phyloP scores from a whole-genome alignment of 305 asterid species.

The Fraxinus paxiana region DNA sequence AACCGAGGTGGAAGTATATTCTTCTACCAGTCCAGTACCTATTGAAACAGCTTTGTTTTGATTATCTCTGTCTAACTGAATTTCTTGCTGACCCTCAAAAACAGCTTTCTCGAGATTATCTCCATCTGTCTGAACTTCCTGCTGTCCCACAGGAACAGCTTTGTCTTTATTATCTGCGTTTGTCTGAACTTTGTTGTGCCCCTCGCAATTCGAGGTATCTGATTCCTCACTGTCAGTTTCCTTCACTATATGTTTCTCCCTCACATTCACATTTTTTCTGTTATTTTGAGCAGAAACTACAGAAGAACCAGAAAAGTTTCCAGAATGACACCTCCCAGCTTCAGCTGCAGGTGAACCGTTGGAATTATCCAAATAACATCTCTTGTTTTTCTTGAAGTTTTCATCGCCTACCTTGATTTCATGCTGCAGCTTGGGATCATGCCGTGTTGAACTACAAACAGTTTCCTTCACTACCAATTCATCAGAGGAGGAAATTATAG shows the following conservation, averaged over 20 bases:
- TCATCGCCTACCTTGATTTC: constrained; percentile 25
- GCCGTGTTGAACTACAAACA: constrained; percentile 22
- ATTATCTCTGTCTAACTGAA: constrained; percentile 25
- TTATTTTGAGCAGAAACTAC: constrained; percentile 1
- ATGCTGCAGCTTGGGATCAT: constrained; percentile 16
- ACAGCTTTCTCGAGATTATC: constrained; percentile 15
- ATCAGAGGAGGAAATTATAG: constrained; percentile 15
- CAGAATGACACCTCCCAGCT: constrained; percentile 22
- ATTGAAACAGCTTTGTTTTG: constrained; percentile 29
- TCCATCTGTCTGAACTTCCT: constrained; percentile 18
- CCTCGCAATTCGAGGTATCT: constrained; percentile 20
- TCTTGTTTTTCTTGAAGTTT: constrained; percentile 24
- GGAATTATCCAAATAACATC: constrained; percentile 22
- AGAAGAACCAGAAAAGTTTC: background rate
- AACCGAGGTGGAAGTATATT: constrained; percentile 18
- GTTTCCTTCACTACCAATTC: constrained; percentile 16
- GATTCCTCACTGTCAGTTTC: constrained; percentile 24
- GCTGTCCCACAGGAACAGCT: constrained; percentile 16
- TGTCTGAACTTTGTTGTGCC: background rate
- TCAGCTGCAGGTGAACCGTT: constrained; percentile 29
- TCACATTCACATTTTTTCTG: constrained; percentile 25
- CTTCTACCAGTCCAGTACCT: constrained; percentile 17
- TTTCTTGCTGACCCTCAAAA: constrained; percentile 26
- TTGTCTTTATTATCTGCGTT: constrained; percentile 5
- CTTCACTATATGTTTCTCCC: constrained; percentile 26